Percentiles rank a stretch among this genome's conserved stretches.
Evolutionary conservation across 2,329 filamentous ascomycete species (phyloP).

Genomic region (Penicillium sp.): DNA sequence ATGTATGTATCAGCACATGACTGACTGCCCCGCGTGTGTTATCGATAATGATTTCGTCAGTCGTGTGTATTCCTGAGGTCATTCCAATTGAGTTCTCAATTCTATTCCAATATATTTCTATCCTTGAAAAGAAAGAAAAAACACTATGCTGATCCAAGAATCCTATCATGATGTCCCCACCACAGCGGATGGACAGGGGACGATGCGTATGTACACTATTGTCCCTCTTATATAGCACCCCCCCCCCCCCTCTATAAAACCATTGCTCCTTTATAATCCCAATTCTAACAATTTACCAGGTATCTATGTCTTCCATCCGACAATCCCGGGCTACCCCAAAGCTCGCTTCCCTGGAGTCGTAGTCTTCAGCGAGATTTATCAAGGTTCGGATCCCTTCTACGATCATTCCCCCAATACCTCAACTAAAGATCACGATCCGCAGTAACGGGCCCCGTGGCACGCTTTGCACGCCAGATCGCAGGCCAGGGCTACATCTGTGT

Average conservation of each 20-base stretch:
- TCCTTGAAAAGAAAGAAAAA: neutral
- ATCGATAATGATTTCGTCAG: conserved; percentile 19
- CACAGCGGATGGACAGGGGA: conserved; percentile 38
- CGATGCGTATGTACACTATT: conserved; percentile 36
- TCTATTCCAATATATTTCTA: neutral
- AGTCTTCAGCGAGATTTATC: conserved; percentile 92
- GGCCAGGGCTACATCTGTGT: conserved; percentile 92
- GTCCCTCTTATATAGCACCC: neutral
- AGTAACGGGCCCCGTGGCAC: conserved; percentile 87
- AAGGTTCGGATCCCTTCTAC: conserved; percentile 58
- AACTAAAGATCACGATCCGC: neutral
- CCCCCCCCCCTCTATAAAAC: neutral
- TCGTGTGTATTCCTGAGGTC: neutral
- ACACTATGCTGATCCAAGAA: conserved; percentile 39
- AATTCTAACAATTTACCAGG: conserved; percentile 52
- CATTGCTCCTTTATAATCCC: neutral
- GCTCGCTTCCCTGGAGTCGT: conserved; percentile 87
- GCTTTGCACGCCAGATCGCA: conserved; percentile 88
- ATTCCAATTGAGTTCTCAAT: conserved; percentile 1
- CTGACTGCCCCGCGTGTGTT: conserved; percentile 28
- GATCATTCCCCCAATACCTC: neutral
- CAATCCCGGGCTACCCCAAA: conserved; percentile 79
- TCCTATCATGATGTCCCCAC: conserved; percentile 40
- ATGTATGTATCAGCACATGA: conserved; percentile 27
- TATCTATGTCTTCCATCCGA: conserved; percentile 85